phyloP scores from a whole-genome alignment of 352 stramenopile species.

The Phytopythium oedochilum region DNA sequence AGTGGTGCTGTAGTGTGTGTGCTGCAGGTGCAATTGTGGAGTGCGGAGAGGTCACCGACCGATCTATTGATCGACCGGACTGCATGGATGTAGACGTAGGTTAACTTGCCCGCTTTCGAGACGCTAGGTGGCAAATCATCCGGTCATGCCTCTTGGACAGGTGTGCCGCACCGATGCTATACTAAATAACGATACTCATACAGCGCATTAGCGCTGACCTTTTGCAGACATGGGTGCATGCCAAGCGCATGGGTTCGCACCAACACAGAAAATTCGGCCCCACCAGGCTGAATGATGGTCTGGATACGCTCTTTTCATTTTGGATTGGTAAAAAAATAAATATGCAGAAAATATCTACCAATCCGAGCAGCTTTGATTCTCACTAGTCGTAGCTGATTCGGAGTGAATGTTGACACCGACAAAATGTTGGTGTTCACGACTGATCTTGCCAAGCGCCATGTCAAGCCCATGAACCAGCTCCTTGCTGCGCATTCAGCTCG shows the following conservation, averaged over 20 bases:
- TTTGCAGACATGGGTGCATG: neutral
- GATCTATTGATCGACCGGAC: too few species aligned
- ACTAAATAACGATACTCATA: too few species aligned
- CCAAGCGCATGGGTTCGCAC: neutral
- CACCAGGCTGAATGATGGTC: conserved; percentile 5
- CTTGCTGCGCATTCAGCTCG: neutral
- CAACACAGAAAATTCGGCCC: neutral
- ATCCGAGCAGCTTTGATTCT: neutral
- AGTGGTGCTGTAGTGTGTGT: neutral
- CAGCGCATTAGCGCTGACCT: neutral
- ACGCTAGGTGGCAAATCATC: too few species aligned
- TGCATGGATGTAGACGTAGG: too few species aligned
- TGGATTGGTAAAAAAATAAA: neutral
- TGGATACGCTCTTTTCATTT: neutral
- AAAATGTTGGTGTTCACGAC: conserved; percentile 2
- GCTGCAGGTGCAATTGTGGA: neutral
- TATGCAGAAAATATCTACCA: neutral
- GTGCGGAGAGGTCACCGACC: neutral
- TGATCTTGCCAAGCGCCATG: neutral
- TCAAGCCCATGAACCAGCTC: too few species aligned
- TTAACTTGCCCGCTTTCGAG: too few species aligned
- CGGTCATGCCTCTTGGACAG: too few species aligned
- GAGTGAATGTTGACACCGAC: neutral
- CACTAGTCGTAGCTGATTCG: neutral
- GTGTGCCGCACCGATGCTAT: too few species aligned